phyloP scores from a whole-genome alignment of 139 green algal species.

The Asterochloris sp. region DNA sequence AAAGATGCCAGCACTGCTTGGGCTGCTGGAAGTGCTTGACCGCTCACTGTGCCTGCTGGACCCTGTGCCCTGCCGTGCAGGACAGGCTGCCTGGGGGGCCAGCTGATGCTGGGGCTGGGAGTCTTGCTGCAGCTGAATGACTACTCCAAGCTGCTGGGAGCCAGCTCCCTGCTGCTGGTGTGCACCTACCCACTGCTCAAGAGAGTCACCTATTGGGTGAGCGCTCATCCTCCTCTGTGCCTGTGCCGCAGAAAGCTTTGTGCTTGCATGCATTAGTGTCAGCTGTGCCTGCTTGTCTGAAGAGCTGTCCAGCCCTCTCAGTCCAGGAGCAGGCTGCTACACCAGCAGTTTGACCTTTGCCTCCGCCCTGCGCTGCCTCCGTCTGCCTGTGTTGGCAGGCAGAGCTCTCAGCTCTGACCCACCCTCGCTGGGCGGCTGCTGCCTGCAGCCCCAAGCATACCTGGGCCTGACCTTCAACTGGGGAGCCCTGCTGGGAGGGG shows the following conservation, averaged over 20 bases:
- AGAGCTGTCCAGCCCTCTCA: neutral
- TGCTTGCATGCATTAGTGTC: neutral
- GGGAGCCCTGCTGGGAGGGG: slow-evolving; percentile 91
- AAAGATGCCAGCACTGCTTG: too few relatives aligned
- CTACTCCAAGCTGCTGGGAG: slow-evolving; percentile 85
- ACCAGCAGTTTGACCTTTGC: neutral
- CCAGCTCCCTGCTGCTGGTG: slow-evolving; percentile 86
- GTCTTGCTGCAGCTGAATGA: slow-evolving; percentile 95
- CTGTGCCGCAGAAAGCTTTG: neutral
- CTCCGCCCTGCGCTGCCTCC: neutral
- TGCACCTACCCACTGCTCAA: slow-evolving; percentile 95
- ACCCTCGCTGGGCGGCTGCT: neutral
- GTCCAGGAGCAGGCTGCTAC: neutral
- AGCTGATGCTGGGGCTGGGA: slow-evolving; percentile 75
- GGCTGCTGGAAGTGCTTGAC: too few relatives aligned
- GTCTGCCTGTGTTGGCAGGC: neutral
- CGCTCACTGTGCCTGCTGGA: too few relatives aligned
- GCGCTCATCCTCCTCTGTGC: neutral
- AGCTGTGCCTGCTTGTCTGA: neutral
- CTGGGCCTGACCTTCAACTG: slow-evolving; percentile 98
- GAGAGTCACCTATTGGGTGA: slow-evolving; percentile 85
- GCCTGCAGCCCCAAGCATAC: slow-evolving; percentile 74
- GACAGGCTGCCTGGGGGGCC: slow-evolving; percentile 72
- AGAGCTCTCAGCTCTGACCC: neutral
- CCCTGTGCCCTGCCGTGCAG: neutral